Conservation (phyloP, 2,329 filamentous ascomycete species). For the Phyllosticta paracitricarpa region DNA sequence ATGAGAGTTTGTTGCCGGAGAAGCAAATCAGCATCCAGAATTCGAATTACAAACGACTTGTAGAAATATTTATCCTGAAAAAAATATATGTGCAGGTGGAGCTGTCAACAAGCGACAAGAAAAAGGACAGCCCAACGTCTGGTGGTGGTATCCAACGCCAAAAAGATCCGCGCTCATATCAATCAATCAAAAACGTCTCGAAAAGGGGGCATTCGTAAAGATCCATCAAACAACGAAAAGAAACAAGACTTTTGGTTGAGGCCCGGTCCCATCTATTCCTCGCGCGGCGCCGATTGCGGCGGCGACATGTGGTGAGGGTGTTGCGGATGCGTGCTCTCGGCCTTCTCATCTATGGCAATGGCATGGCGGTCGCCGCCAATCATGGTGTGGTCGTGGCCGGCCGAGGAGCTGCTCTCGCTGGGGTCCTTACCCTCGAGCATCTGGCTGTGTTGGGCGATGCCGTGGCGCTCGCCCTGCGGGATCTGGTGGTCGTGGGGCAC, state of each 20-base stretch:
- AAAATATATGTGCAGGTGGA: neutral
- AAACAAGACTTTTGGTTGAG: neutral
- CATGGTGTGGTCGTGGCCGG: conserved; percentile 35
- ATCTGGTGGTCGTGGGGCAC: conserved; percentile 48
- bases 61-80: neutral
- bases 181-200: neutral
- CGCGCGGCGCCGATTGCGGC: neutral
- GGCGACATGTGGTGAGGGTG: neutral
- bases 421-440: conserved; percentile 50
- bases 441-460: conserved; percentile 59
- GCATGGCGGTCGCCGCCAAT: conserved; percentile 44
- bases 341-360: conserved; percentile 37
- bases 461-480: conserved; percentile 58
- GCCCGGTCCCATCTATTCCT: neutral
- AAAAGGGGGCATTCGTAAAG: neutral
- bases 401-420: conserved; percentile 30
- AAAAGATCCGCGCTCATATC: neutral
- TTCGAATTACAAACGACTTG: neutral
- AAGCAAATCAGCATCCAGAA: neutral
- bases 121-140: neutral
- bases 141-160: conserved; percentile 25
- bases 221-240: neutral
- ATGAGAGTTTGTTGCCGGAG: too few species aligned
- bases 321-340: neutral
- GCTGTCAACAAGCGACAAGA: neutral